Conservation (phyloP, 768 basidiomycete species). For the Calocybe indica region DNA sequence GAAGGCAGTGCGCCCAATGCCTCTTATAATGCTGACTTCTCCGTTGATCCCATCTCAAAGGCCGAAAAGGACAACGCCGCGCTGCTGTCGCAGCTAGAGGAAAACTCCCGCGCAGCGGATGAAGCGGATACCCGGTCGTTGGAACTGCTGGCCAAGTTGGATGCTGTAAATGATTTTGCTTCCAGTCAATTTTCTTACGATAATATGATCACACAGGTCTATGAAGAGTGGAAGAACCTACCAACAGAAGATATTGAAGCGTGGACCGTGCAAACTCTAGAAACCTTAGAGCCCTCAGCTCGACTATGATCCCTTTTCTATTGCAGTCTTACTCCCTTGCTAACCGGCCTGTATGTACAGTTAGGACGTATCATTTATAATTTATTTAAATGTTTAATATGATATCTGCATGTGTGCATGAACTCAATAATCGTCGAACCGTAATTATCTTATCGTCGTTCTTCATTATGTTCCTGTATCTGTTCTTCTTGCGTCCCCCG, state of each 20-base stretch:
- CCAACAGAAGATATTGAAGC: slow-evolving; percentile 61
- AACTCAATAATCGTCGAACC: too few relatives aligned
- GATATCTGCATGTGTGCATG: too few relatives aligned
- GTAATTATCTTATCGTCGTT: neutral
- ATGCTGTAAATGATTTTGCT: slow-evolving; percentile 34
- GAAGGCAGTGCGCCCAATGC: slow-evolving; percentile 24
- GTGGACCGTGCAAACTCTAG: slow-evolving; percentile 45
- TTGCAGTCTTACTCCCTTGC: neutral
- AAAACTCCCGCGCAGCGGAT: slow-evolving; percentile 37
- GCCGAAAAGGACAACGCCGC: slow-evolving; percentile 49
- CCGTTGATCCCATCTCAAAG: slow-evolving; percentile 25
- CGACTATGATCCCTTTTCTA: slow-evolving; percentile 12
- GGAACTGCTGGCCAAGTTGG: slow-evolving; percentile 46
- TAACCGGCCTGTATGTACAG: neutral
- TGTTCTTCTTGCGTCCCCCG: slow-evolving; percentile 87
- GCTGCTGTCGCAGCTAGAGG: slow-evolving; percentile 43
- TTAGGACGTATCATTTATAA: too few relatives aligned
- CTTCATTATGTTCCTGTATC: slow-evolving; percentile 37
- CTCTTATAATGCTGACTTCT: neutral
- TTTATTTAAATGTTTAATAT: too few relatives aligned
- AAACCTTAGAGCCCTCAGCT: slow-evolving; percentile 28
- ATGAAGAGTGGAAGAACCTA: slow-evolving; percentile 45
- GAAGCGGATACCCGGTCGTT: slow-evolving; percentile 39
- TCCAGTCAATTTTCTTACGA: neutral
- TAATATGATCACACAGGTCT: slow-evolving; percentile 28